A percentile compares a stretch with the other conserved stretches of the same genome.
Evolutionary conservation across 2,329 filamentous ascomycete species (phyloP).

Genomic region (Davidsoniella australis): DNA sequence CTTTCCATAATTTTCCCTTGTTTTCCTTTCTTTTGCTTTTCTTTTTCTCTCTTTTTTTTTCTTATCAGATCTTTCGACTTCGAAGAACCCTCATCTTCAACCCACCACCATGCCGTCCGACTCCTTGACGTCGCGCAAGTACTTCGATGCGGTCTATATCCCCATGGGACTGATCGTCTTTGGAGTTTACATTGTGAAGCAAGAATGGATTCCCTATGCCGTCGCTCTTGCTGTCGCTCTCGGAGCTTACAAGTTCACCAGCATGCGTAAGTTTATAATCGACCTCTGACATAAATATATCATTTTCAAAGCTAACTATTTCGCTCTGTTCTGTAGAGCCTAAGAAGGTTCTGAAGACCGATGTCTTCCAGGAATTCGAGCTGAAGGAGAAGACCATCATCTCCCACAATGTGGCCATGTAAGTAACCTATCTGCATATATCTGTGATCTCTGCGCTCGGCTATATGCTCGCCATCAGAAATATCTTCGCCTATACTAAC

Average conservation of each 20-base stretch:
- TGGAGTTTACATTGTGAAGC: conserved; percentile 62
- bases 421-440: conserved; percentile 19
- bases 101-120: conserved; percentile 19
- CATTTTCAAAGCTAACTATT: neutral
- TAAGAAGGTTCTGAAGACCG: conserved; percentile 72
- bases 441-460: neutral
- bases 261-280: conserved; percentile 40
- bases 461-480: neutral
- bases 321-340: conserved; percentile 33
- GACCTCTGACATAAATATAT: neutral
- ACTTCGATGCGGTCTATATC: conserved; percentile 67
- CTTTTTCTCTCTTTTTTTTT: conserved; percentile 1
- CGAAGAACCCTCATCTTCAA: neutral
- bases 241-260: conserved; percentile 54
- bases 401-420: conserved; percentile 97
- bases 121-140: conserved; percentile 39
- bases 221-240: conserved; percentile 47
- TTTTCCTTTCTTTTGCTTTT: conserved; percentile 2
- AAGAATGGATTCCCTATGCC: conserved; percentile 58
- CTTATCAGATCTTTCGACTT: neutral
- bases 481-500: neutral
- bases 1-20: conserved; percentile 1
- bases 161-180: conserved; percentile 64
- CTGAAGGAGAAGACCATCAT: conserved; percentile 89
- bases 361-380: conserved; percentile 78